These are phyloP conservation scores for Postia placenta DNA, from an alignment of 768 basidiomycete genomes.

Conservation along the genomic window DNA sequence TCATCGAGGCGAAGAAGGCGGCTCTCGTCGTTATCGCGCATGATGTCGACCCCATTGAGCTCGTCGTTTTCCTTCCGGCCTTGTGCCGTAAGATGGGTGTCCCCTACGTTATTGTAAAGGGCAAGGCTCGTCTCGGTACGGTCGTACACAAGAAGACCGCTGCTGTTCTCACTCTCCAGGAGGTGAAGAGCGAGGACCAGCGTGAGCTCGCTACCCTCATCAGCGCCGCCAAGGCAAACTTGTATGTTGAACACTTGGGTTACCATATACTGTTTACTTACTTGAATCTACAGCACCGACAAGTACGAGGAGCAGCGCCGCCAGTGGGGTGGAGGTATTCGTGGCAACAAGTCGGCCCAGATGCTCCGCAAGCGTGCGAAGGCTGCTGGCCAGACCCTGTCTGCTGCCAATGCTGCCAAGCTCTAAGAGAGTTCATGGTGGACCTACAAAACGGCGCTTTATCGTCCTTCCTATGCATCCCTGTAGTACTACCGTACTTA, in stretches of 20 bases:
- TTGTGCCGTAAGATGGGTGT: constrained; percentile 99
- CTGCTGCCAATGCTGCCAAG: constrained; percentile 53
- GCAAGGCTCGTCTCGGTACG: constrained; percentile 96
- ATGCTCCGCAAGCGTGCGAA: constrained; percentile 94
- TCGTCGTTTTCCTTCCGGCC: constrained; percentile 96
- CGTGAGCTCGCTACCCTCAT: constrained; percentile 90
- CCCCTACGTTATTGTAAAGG: constrained; percentile 97
- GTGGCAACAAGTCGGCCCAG: constrained; percentile 90
- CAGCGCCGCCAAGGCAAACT: constrained; percentile 94
- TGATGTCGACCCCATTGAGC: constrained; percentile 98
- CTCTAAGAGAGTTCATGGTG: constrained; percentile 33
- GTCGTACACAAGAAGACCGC: constrained; percentile 99
- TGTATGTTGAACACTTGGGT: constrained; percentile 74
- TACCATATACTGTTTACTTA: not conserved
- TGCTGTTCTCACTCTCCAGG: constrained; percentile 85
- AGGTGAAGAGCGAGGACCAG: constrained; percentile 92
- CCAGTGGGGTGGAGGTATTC: constrained; percentile 94
- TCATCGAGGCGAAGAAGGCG: constrained; percentile 97
- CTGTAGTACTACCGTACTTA: not conserved
- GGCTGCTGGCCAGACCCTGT: constrained; percentile 68
- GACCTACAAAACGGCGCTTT: not conserved
- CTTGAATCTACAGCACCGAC: constrained; percentile 58
- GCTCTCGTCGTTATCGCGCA: constrained; percentile 93
- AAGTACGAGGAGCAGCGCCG: constrained; percentile 91
- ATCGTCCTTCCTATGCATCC: not conserved